These are phyloP conservation scores for Ampelomyces quisqualis DNA, from an alignment of 2,329 filamentous ascomycete genomes.

Conservation along the genomic window DNA sequence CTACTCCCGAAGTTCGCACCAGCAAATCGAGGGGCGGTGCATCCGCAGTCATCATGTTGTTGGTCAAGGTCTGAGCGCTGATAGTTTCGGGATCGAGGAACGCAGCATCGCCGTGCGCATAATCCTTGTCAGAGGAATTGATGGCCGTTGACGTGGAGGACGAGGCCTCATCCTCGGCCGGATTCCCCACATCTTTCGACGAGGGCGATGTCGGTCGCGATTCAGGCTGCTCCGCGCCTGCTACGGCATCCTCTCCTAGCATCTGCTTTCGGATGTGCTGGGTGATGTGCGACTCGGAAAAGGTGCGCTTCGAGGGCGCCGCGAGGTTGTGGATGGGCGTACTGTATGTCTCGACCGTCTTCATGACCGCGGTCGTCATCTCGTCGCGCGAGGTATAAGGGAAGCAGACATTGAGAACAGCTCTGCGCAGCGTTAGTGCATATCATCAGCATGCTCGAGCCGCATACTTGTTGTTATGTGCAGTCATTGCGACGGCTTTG, in stretches of 20 bases:
- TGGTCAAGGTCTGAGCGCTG: constrained; percentile 75
- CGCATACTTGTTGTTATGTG: constrained; percentile 75
- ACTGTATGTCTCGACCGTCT: constrained; percentile 84
- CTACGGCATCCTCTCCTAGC: constrained; percentile 45
- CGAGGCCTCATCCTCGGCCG: constrained; percentile 29
- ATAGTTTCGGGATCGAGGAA: constrained; percentile 82
- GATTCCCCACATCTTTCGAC: constrained; percentile 37
- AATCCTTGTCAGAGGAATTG: constrained; percentile 39
- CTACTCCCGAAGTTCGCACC: constrained; percentile 88
- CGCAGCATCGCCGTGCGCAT: constrained; percentile 19
- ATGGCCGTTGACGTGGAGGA: constrained; percentile 44
- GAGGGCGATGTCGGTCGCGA: constrained; percentile 39
- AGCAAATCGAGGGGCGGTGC: constrained; percentile 89
- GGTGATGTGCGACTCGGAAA: constrained; percentile 84
- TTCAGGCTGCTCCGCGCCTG: constrained; percentile 23
- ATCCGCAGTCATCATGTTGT: constrained; percentile 83
- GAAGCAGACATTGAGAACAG: constrained; percentile 90
- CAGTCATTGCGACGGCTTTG: constrained; percentile 80
- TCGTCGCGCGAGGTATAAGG: constrained; percentile 96
- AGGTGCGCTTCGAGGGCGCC: constrained; percentile 62
- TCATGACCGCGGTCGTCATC: constrained; percentile 84
- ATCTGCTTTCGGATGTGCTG: constrained; percentile 69
- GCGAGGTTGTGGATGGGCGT: constrained; percentile 62
- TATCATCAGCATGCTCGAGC: not conserved
- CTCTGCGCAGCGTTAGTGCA: constrained; percentile 41